Evolutionary conservation across 2,329 filamentous ascomycete species (phyloP), one percentile per base, ranked within the genome.

Genomic region (Tolypocladium inflatum): DNA sequence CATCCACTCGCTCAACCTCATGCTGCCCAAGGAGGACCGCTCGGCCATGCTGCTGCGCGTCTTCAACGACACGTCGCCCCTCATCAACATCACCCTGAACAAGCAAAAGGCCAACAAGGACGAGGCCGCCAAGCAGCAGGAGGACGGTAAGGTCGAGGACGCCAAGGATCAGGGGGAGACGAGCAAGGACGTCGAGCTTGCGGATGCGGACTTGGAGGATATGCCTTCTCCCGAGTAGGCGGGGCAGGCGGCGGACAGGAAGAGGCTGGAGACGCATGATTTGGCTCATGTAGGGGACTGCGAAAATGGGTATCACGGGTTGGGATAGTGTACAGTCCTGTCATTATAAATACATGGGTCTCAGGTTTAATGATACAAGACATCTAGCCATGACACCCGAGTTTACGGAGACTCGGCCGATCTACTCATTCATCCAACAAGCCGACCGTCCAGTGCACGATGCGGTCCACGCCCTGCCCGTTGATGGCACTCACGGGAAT

Each of bases 11-110:
- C 80, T 97, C 59, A 99, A 99, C 72, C 83, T 99, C 57, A 99
- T 99, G 94, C 80, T 99, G 68, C 93, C 94, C 55, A 99, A 99
- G 78, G 94, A 99, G 72, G 94, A 99, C 64, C 85, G 94, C 19
- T 87, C 86, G 30, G 94, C 94, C 1, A 95, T 97, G 90, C 77
- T 97, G 65, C 79, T 97, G 62, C 82, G 94, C 26, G 80, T 99
- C 60, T 99, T 88, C 76, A 95, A 97, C 70, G 93, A 97, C 65
- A 88, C 88, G 35, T 88, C 89, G 0, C 90, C 90, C 4, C 80
- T 96, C 54, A 82, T 96, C 62, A 95, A 94, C 70, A 82, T 82
- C 64, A 79, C 77, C 19, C 73, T 82, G 48, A 76, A 81, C 66
- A 79, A 80, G 68, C 70, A 80, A 59, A 70, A 74, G 58, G 63